Base-by-base conservation (phyloP, 2,329 filamentous ascomycete genomes). In the Phialophora macrospora region DNA sequence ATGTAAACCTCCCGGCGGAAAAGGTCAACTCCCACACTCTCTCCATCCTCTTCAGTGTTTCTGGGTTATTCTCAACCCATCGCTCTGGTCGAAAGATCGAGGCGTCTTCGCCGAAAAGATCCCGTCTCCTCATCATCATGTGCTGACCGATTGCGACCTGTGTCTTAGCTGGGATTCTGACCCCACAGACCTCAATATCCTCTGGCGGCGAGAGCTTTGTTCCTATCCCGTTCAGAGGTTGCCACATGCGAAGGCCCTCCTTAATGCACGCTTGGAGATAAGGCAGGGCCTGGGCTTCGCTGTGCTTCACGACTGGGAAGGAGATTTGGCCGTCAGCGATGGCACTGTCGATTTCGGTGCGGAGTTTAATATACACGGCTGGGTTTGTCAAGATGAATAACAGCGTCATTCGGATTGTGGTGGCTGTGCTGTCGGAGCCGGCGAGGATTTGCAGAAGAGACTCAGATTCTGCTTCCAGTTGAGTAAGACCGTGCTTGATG, bases 181-280 rank as follows among this genome's bases (percentile, higher is more conserved):
- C 26, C n/a, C 60, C 60, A 56, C 41, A 14, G 22, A 63, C 28
- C 26, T 77, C 76, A 9, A 48, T 34, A 54, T 78, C 80, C 11
- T 77, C 76, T 3, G 72, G 71, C 7, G 79, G 78, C 17, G 79
- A 75, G 2, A 76, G 65, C 51, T 74, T 74, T 26, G 70, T 49
- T 24, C 38, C 30, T 8, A 59, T 48, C 14, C 56, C 56, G 38
- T 48, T 49, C 41, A 59, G 44, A 26, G 56, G 56, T 26, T 48
- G 56, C 38, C 38, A 59, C 70, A 92, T 74, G 11, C 90, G 86
- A 79, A 93, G 90, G 3, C 88, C 86, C 75, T 95, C 91, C 73
- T 93, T 90, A 71, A 94, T 84, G 62, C 87, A 88, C 3, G 90
- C 90, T 72, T 92, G 89, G 5, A 95, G 85, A 74, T 93, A 94